These are phyloP conservation scores for Oryza rufipogon DNA, from an alignment of 176 grass and related monocot species.

Conservation along the genomic window DNA sequence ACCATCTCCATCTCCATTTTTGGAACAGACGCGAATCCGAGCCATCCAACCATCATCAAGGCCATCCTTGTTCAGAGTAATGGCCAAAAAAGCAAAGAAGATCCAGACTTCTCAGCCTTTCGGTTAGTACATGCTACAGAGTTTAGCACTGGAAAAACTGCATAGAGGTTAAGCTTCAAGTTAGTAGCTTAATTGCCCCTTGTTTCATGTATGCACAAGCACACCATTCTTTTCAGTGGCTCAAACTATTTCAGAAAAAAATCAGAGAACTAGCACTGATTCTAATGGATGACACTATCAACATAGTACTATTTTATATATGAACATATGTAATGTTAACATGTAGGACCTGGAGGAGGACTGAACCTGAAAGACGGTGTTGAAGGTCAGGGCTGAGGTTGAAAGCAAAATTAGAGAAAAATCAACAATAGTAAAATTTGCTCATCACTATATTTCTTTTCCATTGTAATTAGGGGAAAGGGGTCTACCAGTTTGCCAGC, in stretches of 20 bases:
- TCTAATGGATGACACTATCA: neutral
- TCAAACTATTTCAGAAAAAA: neutral
- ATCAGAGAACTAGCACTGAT: neutral
- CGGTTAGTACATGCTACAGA: constrained; percentile 40
- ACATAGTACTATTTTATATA: neutral
- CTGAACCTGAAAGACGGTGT: constrained; percentile 49
- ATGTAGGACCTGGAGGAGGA: constrained; percentile 58
- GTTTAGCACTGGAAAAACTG: neutral
- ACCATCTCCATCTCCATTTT: constrained; percentile 35
- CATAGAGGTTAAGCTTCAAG: constrained; percentile 6
- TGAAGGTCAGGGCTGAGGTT: constrained; percentile 47
- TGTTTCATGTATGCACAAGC: neutral
- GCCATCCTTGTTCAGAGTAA: constrained; percentile 38
- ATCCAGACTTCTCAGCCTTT: constrained; percentile 59
- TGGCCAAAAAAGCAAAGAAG: constrained; percentile 63
- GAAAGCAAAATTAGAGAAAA: neutral
- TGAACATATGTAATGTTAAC: neutral
- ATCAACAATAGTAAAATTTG: neutral
- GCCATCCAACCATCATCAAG: constrained; percentile 17
- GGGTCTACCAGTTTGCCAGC: constrained; percentile 71
- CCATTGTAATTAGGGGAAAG: constrained; percentile 61
- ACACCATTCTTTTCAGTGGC: neutral
- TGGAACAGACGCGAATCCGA: neutral
- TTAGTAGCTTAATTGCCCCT: neutral
- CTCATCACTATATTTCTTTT: neutral